Base-by-base conservation (phyloP, 2,329 filamentous ascomycete species). In the Neopestalotiopsis rosae region DNA sequence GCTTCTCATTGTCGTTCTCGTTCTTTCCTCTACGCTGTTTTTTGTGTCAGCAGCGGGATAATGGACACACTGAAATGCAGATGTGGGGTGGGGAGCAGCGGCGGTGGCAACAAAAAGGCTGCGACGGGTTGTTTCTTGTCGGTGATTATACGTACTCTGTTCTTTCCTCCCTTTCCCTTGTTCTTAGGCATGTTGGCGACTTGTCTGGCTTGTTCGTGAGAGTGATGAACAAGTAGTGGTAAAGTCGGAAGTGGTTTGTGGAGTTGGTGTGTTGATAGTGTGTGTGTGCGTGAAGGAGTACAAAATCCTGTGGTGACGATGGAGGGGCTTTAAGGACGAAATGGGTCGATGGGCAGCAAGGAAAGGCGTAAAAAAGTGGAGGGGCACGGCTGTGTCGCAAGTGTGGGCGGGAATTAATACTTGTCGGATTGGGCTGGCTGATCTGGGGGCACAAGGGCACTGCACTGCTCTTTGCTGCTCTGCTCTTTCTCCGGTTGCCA, bases 1-100 rank as follows among this genome's bases (percentile, higher is more conserved):
- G 95, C 89, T 98, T 98, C 87, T 98, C 95, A 81, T 98, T 97
- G 88, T 98, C 96, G 86, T 96, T 97, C 87, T 97, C 94, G 89
- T 97, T 97, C 92, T 98, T 98, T 86, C 95, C 95, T 86, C 96
- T 91, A 90, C 95, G 92, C 85, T 62, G 32, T 40, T 40, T 40
- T 30, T 95, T 89, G 87, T 98, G 98, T 90, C 32, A 62, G 59
- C 59, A 62, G 9, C 17, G 13, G 57, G n/a, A 59, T 52, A n/a
- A 20, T 20, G 45, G 45, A 52, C 14, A 52, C 20, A 52, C n/a
- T 17, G 45, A n/a, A 10, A 1, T 6, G 10, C 20, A 14, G 10
- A 30, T 59, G 57, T 34, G 57, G 30, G 24, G 57, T 59, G 24
- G 57, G 24, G 57, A 38, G 34, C 34, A 56, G 49, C 20, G 49